Conservation (phyloP, 2,329 filamentous ascomycete species). For the Neurospora crassa region DNA sequence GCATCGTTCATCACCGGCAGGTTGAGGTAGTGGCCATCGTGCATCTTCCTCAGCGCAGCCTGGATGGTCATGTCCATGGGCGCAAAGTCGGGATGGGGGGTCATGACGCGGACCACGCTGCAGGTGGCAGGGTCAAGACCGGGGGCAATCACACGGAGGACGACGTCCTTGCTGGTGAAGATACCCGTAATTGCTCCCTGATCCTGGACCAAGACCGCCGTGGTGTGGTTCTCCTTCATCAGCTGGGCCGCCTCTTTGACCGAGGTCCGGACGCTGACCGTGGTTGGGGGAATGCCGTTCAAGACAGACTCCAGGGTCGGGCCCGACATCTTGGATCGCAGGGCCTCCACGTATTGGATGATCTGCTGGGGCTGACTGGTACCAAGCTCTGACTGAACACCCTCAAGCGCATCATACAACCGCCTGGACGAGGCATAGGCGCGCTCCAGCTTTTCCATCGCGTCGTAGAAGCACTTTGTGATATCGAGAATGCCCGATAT, state of each 20-base stretch:
- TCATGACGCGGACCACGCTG: conserved; percentile 98
- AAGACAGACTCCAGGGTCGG: conserved; percentile 92
- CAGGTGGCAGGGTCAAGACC: conserved; percentile 89
- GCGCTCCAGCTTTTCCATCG: conserved; percentile 98
- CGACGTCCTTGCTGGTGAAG: conserved; percentile 98
- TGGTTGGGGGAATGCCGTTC: conserved; percentile 83
- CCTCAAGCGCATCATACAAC: conserved; percentile 93
- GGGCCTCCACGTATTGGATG: conserved; percentile 95
- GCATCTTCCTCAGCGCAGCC: conserved; percentile 96
- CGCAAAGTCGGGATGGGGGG: conserved; percentile 95
- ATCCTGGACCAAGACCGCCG: conserved; percentile 90
- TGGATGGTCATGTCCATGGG: conserved; percentile 99
- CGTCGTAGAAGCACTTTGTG: conserved; percentile 99
- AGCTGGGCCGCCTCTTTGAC: conserved; percentile 90
- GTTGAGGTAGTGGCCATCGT: conserved; percentile 97
- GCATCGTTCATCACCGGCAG: conserved; percentile 95
- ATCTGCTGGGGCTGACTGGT: conserved; percentile 96
- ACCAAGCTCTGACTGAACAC: conserved; percentile 93
- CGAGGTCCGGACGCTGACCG: conserved; percentile 89
- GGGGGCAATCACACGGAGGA: conserved; percentile 93
- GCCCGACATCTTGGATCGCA: conserved; percentile 94
- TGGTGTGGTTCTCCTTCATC: conserved; percentile 99
- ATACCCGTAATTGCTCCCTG: conserved; percentile 97
- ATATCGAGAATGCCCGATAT: conserved; percentile 98
- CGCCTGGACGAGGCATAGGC: conserved; percentile 97